Conservation (phyloP, 1,284 basidiomycete species). For the Ceratobasidium sp. region DNA sequence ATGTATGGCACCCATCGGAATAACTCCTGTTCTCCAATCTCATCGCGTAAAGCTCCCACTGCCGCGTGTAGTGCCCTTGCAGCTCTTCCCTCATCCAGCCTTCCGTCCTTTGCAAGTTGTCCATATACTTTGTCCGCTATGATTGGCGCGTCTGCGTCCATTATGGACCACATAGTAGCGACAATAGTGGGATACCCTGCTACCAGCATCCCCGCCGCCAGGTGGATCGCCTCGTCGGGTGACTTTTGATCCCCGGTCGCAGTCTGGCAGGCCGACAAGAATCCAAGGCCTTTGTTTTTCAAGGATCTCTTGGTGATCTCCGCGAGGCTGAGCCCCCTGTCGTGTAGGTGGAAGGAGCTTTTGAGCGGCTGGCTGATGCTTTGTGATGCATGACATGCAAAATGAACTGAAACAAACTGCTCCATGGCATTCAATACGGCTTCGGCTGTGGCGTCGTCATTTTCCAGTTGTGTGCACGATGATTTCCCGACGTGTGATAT, state of each 20-base stretch:
- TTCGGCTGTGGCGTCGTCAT: not conserved
- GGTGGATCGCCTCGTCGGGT: conserved; percentile 7
- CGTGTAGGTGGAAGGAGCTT: conserved; percentile 14
- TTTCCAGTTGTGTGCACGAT: too few relatives aligned
- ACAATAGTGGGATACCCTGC: conserved; percentile 5
- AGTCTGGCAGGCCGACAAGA: conserved; percentile 21
- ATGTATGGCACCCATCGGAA: too few relatives aligned
- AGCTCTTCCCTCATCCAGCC: not conserved
- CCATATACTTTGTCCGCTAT: conserved; percentile 18
- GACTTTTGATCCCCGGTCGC: not conserved
- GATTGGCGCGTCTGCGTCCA: conserved; percentile 20
- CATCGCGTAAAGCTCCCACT: too few relatives aligned
- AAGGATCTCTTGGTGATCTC: conserved; percentile 16
- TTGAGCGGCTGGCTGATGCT: not conserved
- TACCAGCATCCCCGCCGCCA: conserved; percentile 17
- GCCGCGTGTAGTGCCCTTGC: not conserved
- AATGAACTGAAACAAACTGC: conserved; percentile 4
- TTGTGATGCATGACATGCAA: conserved; percentile 23
- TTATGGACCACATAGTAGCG: conserved; percentile 30
- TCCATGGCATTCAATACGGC: conserved; percentile 7
- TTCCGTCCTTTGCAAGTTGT: not conserved
- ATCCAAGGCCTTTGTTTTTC: not conserved
- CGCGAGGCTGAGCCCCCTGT: not conserved
- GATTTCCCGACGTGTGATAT: too few relatives aligned
- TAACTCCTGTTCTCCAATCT: too few relatives aligned